Evolutionary conservation across 768 basidiomycete genomes (phyloP).

Genomic region (Boletus reticuloceps): DNA sequence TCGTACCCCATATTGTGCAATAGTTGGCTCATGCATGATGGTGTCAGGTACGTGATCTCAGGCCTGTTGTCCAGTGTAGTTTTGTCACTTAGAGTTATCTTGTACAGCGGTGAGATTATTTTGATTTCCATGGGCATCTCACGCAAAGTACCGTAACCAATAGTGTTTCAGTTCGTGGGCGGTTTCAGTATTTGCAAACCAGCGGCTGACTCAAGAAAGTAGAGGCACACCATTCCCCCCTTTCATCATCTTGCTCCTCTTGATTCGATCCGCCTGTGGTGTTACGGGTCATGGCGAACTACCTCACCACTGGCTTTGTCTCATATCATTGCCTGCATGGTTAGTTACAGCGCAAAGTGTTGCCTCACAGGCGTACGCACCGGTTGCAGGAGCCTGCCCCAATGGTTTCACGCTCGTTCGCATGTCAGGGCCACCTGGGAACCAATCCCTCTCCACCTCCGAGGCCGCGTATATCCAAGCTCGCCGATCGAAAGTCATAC

Average conservation of each 20-base stretch:
- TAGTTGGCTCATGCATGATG: no score
- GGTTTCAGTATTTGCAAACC: not conserved
- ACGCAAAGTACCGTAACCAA: no score
- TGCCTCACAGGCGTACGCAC: slow-evolving; percentile 26
- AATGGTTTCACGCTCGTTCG: slow-evolving; percentile 29
- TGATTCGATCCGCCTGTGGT: not conserved
- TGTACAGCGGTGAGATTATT: no score
- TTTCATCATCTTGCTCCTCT: not conserved
- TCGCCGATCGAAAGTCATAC: slow-evolving; percentile 35
- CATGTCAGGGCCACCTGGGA: slow-evolving; percentile 20
- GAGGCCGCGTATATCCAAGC: slow-evolving; percentile 38
- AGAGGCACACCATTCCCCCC: not conserved
- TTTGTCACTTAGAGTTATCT: no score
- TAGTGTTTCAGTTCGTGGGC: no score
- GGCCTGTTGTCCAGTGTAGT: no score
- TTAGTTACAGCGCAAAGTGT: slow-evolving; percentile 20
- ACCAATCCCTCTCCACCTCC: slow-evolving; percentile 34
- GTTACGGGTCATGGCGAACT: not conserved
- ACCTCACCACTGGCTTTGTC: slow-evolving; percentile 7
- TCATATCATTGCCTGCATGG: slow-evolving; percentile 4
- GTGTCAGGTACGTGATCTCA: no score
- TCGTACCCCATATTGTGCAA: no score
- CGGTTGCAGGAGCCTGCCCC: slow-evolving; percentile 19
- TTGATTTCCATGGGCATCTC: no score
- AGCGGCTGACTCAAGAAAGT: no score